A percentile compares a stretch with the other conserved stretches of the same genome.
These are phyloP conservation scores for Amaranthus hypochondriacus DNA, from an alignment of 148 eudicot genomes.

Conservation along the genomic window DNA sequence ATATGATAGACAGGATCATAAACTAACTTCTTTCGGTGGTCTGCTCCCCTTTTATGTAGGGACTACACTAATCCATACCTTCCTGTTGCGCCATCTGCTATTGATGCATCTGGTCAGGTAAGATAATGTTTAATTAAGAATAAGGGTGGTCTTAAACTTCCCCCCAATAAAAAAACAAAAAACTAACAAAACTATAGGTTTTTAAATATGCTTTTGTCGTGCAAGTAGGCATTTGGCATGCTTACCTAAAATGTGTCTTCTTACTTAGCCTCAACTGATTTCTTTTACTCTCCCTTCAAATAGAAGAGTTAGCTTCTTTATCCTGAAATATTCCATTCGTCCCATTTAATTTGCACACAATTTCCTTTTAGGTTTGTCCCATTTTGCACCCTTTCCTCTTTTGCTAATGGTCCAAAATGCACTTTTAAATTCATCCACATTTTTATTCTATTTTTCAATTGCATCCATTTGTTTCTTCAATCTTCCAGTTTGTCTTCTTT, in stretches of 20 bases:
- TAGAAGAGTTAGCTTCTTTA: neutral
- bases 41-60: constrained; percentile 40
- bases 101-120: constrained; percentile 94
- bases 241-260: neutral
- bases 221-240: neutral
- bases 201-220: neutral
- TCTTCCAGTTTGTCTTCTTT: too few species aligned
- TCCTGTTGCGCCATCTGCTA: constrained; percentile 94
- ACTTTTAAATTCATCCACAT: too few species aligned
- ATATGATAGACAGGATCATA: too few species aligned
- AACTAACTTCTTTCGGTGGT: neutral
- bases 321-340: too few species aligned
- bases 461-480: too few species aligned
- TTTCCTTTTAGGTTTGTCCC: too few species aligned
- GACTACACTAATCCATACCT: constrained; percentile 92
- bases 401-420: too few species aligned
- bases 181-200: too few species aligned
- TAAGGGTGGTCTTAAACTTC: neutral
- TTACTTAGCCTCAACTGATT: neutral
- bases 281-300: neutral
- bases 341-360: too few species aligned
- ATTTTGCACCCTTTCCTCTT: too few species aligned
- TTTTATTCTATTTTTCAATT: too few species aligned
- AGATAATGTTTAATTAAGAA: neutral
- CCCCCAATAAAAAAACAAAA: neutral